Evolutionary conservation across 2,329 filamentous ascomycete genomes (phyloP), one percentile per base, ranked within the genome.

Genomic region (Calonectria fujianensis): DNA sequence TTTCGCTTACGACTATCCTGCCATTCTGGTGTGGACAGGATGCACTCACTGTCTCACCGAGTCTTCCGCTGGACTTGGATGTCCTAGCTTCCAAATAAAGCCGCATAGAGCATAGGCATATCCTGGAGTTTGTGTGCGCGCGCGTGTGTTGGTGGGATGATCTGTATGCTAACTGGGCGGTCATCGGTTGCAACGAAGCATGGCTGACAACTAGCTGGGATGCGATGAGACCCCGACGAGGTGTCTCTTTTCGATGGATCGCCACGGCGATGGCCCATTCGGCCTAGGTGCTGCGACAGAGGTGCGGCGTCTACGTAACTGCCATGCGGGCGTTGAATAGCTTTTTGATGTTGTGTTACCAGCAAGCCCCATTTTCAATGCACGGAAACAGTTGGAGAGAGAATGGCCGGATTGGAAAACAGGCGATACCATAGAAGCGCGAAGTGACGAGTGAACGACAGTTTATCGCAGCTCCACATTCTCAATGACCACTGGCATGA

Each of bases 351-450:
- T 14, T 13, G 61, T 41, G 61, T 48, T 66, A n/a, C 61, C 39
- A 20, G 51, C 20, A 50, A 71, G 48, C 50, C 61, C 59, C 50
- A 48, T 65, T 71, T 66, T 57, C 20, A 37, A 66, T 71, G n/a
- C 29, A 27, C 24, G 6, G 64, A 20, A 27, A 7, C 48, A 13
- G 8, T 48, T 18, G 45, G 10, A 29, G 52, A n/a, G 32, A 59
- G 29, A 20, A 50, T 27, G 11, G 24, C 35, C n/a, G 35, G 48
- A 24, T 39, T 54, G 61, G 27, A 24, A 48, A 39, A 39, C 48
- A 41, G 57, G 48, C 65, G 69, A 57, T 31, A 37, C n/a, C 50
- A 51, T 31, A n/a, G n/a, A 29, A 51, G 10, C 9, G 7, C 14
- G 37, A 2, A 4, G 29, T 48, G n/a, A 18, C 31, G 61, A 31